phyloP scores from a whole-genome alignment of 768 basidiomycete genomes.

The Lentinula edodes region DNA sequence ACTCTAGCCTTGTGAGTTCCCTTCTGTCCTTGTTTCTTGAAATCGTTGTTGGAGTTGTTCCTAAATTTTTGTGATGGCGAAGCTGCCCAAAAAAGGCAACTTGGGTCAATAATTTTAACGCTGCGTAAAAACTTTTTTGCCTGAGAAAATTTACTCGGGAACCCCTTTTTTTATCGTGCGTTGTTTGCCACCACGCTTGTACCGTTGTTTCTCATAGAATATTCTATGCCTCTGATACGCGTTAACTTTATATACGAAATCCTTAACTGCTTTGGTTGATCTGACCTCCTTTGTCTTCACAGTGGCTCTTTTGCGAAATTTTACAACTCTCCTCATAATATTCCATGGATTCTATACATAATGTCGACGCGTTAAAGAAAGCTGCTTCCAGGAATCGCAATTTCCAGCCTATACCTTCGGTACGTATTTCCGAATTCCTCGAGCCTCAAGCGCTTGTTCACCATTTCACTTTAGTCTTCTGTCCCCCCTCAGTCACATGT shows the following conservation, averaged over 20 bases:
- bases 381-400: slow-evolving; percentile 4
- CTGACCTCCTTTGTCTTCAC: slow-evolving; percentile 1
- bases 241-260: not conserved
- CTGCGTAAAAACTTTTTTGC: slow-evolving; percentile 3
- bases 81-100: not conserved
- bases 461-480: slow-evolving; percentile 15
- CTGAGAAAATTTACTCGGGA: not conserved
- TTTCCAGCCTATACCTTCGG: slow-evolving; percentile 14
- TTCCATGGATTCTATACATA: slow-evolving; percentile 3
- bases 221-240: not conserved
- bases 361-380: slow-evolving; percentile 8
- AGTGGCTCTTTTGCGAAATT: slow-evolving; percentile 2
- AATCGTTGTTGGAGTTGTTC: not conserved
- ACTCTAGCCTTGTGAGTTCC: not conserved
- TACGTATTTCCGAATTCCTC: slow-evolving; percentile 7
- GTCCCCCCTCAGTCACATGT: slow-evolving; percentile 22
- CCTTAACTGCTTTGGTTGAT: not conserved
- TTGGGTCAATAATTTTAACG: not conserved
- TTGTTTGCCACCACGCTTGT: not conserved
- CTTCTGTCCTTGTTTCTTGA: not conserved
- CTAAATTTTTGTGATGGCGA: not conserved
- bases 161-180: too few relatives aligned
- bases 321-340: not conserved
- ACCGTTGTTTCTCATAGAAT: not conserved
- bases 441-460: not conserved